Percentiles rank a stretch among this genome's conserved stretches.
These are phyloP conservation scores for Chlorella sp. DNA, from an alignment of 139 green algal species.

Conservation along the genomic window DNA sequence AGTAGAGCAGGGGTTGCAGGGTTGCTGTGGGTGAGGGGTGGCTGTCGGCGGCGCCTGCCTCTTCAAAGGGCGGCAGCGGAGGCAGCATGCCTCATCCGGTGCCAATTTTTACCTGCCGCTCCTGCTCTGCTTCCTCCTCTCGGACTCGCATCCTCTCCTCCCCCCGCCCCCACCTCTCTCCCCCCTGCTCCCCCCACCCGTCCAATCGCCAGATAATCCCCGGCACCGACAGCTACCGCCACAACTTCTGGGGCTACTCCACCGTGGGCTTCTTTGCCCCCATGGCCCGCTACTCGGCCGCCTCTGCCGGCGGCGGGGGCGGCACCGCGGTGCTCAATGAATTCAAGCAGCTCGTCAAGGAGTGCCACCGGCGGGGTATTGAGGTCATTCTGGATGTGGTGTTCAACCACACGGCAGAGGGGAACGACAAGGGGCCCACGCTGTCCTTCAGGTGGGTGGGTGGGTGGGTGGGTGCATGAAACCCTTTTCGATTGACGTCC, in stretches of 20 bases:
- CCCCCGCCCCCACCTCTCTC: neutral
- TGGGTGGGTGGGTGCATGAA: no score
- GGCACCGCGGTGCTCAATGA: conserved; percentile 76
- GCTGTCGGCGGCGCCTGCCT: neutral
- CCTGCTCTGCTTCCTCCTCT: no score
- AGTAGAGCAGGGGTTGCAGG: no score
- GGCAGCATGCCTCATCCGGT: neutral
- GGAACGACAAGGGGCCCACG: conserved; percentile 90
- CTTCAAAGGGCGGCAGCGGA: neutral
- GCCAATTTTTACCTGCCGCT: no score
- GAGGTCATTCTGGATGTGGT: conserved; percentile 99
- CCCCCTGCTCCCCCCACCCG: neutral
- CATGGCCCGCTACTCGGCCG: conserved; percentile 86
- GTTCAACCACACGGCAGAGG: conserved; percentile 99
- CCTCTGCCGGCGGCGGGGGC: conserved; percentile 45
- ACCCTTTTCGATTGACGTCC: no score
- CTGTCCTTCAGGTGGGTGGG: conserved; percentile 85
- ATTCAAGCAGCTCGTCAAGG: conserved; percentile 95
- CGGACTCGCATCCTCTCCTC: neutral
- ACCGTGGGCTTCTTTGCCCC: conserved; percentile 95
- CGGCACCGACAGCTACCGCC: conserved; percentile 64
- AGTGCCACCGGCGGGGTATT: conserved; percentile 91
- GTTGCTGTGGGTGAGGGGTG: neutral
- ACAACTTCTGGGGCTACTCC: conserved; percentile 99
- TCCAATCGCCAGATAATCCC: conserved; percentile 46